A percentile compares a stretch with the other conserved stretches of the same genome.
phyloP scores from a whole-genome alignment of 2,329 filamentous ascomycete species.

The Aspergillus tanneri region DNA sequence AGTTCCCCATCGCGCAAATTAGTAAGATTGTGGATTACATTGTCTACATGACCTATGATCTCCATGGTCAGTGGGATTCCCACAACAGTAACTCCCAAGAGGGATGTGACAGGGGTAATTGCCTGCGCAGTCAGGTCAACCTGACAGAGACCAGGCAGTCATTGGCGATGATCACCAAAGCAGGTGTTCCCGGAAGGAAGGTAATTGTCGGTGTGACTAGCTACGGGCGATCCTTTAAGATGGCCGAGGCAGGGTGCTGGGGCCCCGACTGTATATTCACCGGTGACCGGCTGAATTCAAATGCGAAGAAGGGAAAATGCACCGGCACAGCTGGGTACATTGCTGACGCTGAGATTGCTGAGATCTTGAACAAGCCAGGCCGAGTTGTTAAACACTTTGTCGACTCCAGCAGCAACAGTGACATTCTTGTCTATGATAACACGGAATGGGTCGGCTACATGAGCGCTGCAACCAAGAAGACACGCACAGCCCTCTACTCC shows the following conservation, averaged over 20 bases:
- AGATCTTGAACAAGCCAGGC: slow-evolving; percentile 1
- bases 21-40: slow-evolving; percentile 12
- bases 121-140: slow-evolving; percentile 45
- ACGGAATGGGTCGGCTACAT: slow-evolving; percentile 38
- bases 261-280: slow-evolving; percentile 35
- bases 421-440: slow-evolving; percentile 34
- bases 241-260: slow-evolving; percentile 32
- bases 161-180: slow-evolving; percentile 31
- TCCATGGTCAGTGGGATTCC: slow-evolving; percentile 15
- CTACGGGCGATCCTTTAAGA: slow-evolving; percentile 40
- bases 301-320: slow-evolving; percentile 30
- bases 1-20: slow-evolving; percentile 12
- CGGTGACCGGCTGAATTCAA: slow-evolving; percentile 27
- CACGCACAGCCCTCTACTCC: slow-evolving; percentile 20
- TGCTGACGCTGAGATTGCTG: slow-evolving; percentile 41
- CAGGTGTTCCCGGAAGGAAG: slow-evolving; percentile 8
- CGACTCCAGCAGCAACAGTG: slow-evolving; percentile 15
- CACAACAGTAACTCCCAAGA: slow-evolving; percentile 5
- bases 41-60: slow-evolving; percentile 20
- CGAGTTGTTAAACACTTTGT: slow-evolving; percentile 3
- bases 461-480: slow-evolving; percentile 22
- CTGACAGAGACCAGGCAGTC: slow-evolving; percentile 38
- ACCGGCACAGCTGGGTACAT: slow-evolving; percentile 44
- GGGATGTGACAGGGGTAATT: slow-evolving; percentile 26
- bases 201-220: slow-evolving; percentile 36